Evolutionary conservation across 2,329 filamentous ascomycete genomes (phyloP).

Genomic region (Botrytis galanthina): DNA sequence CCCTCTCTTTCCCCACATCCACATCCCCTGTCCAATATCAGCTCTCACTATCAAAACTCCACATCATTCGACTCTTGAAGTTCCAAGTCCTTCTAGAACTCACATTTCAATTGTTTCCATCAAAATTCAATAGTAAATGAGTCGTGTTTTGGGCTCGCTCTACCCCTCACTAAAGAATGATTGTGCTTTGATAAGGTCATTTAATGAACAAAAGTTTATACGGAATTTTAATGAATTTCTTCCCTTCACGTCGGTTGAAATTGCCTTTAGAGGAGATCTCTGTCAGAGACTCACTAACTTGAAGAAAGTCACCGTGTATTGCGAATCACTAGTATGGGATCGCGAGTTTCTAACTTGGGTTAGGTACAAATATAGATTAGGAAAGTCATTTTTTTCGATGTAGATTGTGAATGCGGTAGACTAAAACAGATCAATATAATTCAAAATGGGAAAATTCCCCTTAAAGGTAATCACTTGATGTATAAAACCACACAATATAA

Average conservation of each 20-base stretch:
- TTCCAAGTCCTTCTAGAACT: neutral
- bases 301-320: neutral
- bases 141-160: neutral
- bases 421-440: neutral
- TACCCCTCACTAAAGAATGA: neutral
- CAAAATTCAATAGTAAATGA: neutral
- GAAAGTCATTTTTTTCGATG: too few relatives aligned
- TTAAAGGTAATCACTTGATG: too few relatives aligned
- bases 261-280: too few relatives aligned
- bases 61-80: neutral
- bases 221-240: neutral
- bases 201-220: neutral
- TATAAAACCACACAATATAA: neutral
- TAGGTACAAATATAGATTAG: too few relatives aligned
- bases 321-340: neutral
- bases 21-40: neutral
- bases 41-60: neutral
- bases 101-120: neutral
- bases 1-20: neutral
- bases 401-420: neutral
- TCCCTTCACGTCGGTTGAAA: neutral
- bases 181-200: neutral
- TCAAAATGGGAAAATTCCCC: neutral
- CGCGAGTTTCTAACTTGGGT: neutral
- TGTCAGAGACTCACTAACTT: too few relatives aligned